Evolutionary conservation across 768 basidiomycete species (phyloP), one percentile per base, ranked within the genome.

Genomic region (Tricholoma bakamatsutake): DNA sequence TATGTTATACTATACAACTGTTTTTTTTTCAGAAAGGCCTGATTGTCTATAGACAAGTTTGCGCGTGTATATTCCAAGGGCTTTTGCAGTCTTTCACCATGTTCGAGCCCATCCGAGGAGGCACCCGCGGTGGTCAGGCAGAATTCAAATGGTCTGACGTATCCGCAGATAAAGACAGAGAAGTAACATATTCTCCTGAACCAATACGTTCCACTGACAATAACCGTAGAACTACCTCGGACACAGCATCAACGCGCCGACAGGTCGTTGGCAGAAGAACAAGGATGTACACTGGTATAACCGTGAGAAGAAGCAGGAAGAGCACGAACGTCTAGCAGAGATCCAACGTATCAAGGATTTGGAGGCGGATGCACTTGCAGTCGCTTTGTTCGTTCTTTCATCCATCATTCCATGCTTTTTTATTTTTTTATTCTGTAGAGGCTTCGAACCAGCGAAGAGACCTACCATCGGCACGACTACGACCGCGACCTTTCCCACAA

Each of bases 261-360:
- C 91, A 1, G 95, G 95, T 1, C 78, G 95, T 47, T 98, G 95
- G 95, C 95, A 97, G 73, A 95, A 95, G 73, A 93, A 93, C 75
- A 93, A 95, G 68, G 95, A 98, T 64, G 74, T 98, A 13, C 94
- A 96, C 64, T 98, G 95, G 95, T 98, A 96, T 67, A 82, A 75
- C 63, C 84, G 94, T 28, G 91, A 93, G 4, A 27, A 58, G 33
- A 64, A 66, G 1, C 59, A 64, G 12, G 62, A 61, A 3, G 81
- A 81, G 12, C 67, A 68, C 10, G 82, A 83, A 58, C 75, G 81
- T 53, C 63, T 52, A 0, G 92, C 87, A 58, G 95, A 98, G 73
- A 86, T 97, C 31, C 73, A 81, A 54, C 82, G 79, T 63, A 67
- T 97, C 59, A 96, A 97, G 68, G 88, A 93, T 64, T 79, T 86